Conservation (phyloP, 768 basidiomycete species). For the Rhodotorula diobovata region DNA sequence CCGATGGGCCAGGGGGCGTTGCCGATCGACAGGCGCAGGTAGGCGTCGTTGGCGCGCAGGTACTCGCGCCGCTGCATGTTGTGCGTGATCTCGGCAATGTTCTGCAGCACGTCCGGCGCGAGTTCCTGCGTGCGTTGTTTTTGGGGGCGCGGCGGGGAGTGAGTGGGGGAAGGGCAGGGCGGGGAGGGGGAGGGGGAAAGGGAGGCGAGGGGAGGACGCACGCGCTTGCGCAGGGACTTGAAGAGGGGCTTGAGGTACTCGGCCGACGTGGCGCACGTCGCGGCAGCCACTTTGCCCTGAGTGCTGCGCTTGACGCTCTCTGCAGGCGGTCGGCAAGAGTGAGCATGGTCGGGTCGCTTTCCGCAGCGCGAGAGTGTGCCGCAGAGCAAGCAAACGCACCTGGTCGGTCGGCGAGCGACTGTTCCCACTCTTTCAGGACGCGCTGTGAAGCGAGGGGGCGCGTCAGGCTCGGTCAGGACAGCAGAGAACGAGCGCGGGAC, state of each 20-base stretch:
- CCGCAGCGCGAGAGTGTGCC: neutral
- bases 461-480: neutral
- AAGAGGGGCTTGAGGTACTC: constrained; percentile 96
- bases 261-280: constrained; percentile 89
- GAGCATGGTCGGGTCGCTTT: neutral
- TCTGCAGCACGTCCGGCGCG: constrained; percentile 73
- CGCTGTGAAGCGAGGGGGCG: constrained; percentile 47
- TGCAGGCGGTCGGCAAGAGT: constrained; percentile 50
- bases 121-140: constrained; percentile 55
- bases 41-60: constrained; percentile 92
- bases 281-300: constrained; percentile 89
- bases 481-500: neutral
- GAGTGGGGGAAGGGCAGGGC: neutral
- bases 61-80: constrained; percentile 95
- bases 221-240: constrained; percentile 79
- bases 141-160: neutral
- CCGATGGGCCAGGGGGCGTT: constrained; percentile 99
- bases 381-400: constrained; percentile 53
- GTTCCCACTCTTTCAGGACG: constrained; percentile 91
- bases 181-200: neutral
- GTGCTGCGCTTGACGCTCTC: constrained; percentile 76
- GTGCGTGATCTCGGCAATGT: constrained; percentile 85
- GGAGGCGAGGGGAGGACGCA: constrained; percentile 50
- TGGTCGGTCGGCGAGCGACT: constrained; percentile 87
- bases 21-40: constrained; percentile 91